Evolutionary conservation across 495 filamentous ascomycete genomes (phyloP), one percentile per base, ranked within the genome.

Genomic region (Hyaloscypha variabilis): DNA sequence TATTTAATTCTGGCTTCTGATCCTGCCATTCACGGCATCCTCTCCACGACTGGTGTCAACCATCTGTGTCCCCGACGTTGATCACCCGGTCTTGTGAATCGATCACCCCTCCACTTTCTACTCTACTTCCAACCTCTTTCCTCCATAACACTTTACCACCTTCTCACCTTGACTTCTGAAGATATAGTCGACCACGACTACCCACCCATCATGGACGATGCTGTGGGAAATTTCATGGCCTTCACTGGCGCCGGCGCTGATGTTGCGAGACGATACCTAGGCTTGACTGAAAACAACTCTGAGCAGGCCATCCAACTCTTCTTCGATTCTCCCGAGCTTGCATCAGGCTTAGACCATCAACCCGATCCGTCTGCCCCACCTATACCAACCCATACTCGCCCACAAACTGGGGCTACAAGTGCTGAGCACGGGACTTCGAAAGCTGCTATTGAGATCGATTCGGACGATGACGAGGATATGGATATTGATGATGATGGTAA

Each of bases 241-340:
- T 86, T 99, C 73, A 98, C 95, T 46, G 80, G 77, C 24, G 77
- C 80, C 49, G 74, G 64, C 60, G 82, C 85, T 11, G 79, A 88
- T 65, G 82, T 87, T 64, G 93, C 93, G 26, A 82, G 82, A 61
- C 90, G 90, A 68, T 96, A 96, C 76, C 84, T 98, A 39, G 82
- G 89, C 69, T 79, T 99, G 60, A 88, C 92, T 28, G 91, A 96
- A 67, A 88, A 86, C 70, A 87, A 96, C 71, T 79, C 92, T 60
- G 86, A 90, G 71, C 91, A 95, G 74, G 95, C 95, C 8, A 86
- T 97, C 71, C 86, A 91, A 78, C 88, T 97, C 14, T 99, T 86
- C 79, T 98, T 91, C 76, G 89, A 93, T 65, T 94, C 91, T 83
- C 88, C 76, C 80, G 91, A 79, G 77, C 85, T 74, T 75, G 87